Evolutionary conservation across 2,329 filamentous ascomycete genomes (phyloP).

Genomic region (Fusarium liriodendri): DNA sequence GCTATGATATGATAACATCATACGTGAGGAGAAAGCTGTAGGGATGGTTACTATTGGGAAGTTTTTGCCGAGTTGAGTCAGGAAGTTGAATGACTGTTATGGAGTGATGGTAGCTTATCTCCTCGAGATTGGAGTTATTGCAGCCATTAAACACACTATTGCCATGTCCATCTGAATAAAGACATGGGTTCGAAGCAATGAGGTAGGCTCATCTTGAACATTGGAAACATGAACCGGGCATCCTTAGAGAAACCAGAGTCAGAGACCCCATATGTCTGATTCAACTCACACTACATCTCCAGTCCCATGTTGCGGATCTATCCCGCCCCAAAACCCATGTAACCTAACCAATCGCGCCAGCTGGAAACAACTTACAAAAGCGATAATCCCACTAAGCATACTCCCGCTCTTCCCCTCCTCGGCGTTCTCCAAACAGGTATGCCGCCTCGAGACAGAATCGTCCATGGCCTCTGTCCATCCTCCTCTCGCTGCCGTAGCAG

Average conservation of each 20-base stretch:
- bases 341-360: conserved; percentile 28
- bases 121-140: too few relatives aligned
- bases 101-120: neutral
- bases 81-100: neutral
- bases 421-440: conserved; percentile 82
- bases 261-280: neutral
- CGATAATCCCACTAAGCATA: conserved; percentile 36
- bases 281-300: conserved; percentile 4
- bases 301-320: conserved; percentile 25
- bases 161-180: too few relatives aligned
- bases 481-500: conserved; percentile 92
- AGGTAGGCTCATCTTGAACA: neutral
- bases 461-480: conserved; percentile 72
- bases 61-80: neutral
- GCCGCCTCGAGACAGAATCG: conserved; percentile 94
- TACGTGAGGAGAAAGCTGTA: neutral
- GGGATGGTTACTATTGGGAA: neutral
- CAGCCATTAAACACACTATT: too few relatives aligned
- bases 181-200: too few relatives aligned
- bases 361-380: conserved; percentile 18
- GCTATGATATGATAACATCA: neutral
- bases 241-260: neutral
- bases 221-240: neutral
- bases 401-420: conserved; percentile 46
- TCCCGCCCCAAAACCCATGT: conserved; percentile 11